Evolutionary conservation across 148 eudicot species (phyloP).

Genomic region (Rhododendron griersonianum): DNA sequence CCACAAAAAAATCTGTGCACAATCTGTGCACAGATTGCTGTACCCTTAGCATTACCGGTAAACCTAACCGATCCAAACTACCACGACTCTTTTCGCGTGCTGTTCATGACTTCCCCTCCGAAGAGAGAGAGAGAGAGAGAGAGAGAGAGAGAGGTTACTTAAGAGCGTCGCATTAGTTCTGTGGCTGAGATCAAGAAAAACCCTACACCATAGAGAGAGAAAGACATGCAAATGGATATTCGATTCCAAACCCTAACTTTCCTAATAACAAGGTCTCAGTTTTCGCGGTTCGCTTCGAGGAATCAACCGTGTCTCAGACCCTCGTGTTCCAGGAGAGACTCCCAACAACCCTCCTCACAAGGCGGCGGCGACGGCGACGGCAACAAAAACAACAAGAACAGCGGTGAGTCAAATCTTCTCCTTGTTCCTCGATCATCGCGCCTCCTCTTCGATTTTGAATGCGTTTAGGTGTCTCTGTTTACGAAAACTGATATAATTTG

Average conservation of each 20-base stretch:
- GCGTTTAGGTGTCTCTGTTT: not conserved
- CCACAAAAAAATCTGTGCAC: too few species aligned
- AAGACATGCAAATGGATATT: constrained; percentile 25
- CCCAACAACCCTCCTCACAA: constrained; percentile 25
- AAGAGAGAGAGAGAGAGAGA: not conserved
- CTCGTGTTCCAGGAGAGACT: constrained; percentile 28
- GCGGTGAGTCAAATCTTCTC: constrained; percentile 5
- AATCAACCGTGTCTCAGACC: constrained; percentile 20
- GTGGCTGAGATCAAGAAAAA: not conserved
- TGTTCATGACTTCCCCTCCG: not conserved
- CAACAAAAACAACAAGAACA: constrained; percentile 13
- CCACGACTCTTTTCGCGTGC: not conserved
- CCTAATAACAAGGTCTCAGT: constrained; percentile 1
- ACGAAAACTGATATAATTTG: not conserved
- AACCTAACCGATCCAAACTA: not conserved
- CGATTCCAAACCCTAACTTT: constrained; percentile 17
- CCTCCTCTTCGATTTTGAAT: not conserved
- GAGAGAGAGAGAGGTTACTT: too few species aligned
- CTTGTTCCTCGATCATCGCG: not conserved
- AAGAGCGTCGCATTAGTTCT: not conserved
- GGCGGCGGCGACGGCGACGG: constrained; percentile 32
- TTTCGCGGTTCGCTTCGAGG: not conserved
- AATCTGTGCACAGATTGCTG: too few species aligned
- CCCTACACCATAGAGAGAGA: not conserved
- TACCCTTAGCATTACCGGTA: too few species aligned